Conservation (phyloP, 768 basidiomycete species). For the Tubosaeta sp. region DNA sequence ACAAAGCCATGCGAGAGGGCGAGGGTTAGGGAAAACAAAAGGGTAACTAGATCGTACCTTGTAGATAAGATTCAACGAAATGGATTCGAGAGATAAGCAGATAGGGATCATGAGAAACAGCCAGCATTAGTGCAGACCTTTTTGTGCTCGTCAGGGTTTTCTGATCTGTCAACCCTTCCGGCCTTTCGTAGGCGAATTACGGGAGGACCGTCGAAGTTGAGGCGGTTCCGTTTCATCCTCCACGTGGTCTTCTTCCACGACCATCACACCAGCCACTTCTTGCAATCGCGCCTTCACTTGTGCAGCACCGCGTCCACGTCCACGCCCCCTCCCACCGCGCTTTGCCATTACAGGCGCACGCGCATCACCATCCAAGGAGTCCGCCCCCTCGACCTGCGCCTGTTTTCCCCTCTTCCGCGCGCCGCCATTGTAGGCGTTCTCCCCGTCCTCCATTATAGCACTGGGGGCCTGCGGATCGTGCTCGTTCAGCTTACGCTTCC, state of each 20-base stretch:
- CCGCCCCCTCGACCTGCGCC: slow-evolving; percentile 14
- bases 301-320: slow-evolving; percentile 15
- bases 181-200: slow-evolving; percentile 33
- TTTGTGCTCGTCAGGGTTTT: background rate
- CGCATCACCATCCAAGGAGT: slow-evolving; percentile 9
- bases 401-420: slow-evolving; percentile 25
- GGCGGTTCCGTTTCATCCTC: slow-evolving; percentile 23
- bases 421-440: slow-evolving; percentile 9
- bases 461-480: slow-evolving; percentile 25
- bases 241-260: slow-evolving; percentile 27
- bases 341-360: slow-evolving; percentile 6
- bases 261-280: slow-evolving; percentile 26
- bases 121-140: background rate
- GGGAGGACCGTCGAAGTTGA: slow-evolving; percentile 32
- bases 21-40: background rate
- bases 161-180: slow-evolving; percentile 10
- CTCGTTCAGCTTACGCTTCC: slow-evolving; percentile 36
- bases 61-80: slow-evolving; percentile 1
- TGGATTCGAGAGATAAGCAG: background rate
- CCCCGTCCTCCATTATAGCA: slow-evolving; percentile 21
- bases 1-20: slow-evolving; percentile 2
- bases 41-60: slow-evolving; percentile 13
- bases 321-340: slow-evolving; percentile 12
- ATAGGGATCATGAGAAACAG: background rate
- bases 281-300: slow-evolving; percentile 18